Evolutionary conservation across 306 rosid species (phyloP).

Genomic region (Trifolium subterraneum): DNA sequence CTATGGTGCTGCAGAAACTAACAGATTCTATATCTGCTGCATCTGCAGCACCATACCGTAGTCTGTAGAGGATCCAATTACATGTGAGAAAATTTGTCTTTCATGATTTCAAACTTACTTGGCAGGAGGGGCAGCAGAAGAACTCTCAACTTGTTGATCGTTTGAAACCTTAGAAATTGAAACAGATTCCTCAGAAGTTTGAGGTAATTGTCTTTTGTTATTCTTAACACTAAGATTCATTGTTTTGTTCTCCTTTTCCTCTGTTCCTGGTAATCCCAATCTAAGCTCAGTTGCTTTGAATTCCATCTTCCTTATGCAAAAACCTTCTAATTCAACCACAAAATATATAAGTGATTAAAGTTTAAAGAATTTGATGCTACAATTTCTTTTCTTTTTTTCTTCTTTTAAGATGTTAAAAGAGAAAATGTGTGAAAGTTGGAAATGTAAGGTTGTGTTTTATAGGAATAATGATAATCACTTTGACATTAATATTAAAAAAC

Average conservation of each 20-base stretch:
- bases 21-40: too few species aligned
- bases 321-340: neutral
- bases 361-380: neutral
- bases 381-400: neutral
- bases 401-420: neutral
- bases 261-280: conserved; percentile 78
- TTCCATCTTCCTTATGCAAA: conserved; percentile 51
- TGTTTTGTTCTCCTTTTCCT: conserved; percentile 36
- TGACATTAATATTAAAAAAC: conserved; percentile 7
- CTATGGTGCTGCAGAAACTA: neutral
- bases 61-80: neutral
- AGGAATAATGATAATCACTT: conserved; percentile 31
- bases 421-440: conserved; percentile 34
- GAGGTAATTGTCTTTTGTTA: conserved; percentile 61
- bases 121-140: conserved; percentile 66
- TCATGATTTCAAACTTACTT: conserved; percentile 56
- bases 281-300: conserved; percentile 87
- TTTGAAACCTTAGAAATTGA: conserved; percentile 35
- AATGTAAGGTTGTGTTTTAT: conserved; percentile 50
- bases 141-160: conserved; percentile 29
- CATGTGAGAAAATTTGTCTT: neutral
- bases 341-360: neutral
- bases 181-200: conserved; percentile 46
- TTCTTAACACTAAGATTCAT: conserved; percentile 10
- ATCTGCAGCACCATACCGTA: neutral